phyloP scores from a whole-genome alignment of 768 basidiomycete genomes.

The Tubosaeta brunneosetosa region DNA sequence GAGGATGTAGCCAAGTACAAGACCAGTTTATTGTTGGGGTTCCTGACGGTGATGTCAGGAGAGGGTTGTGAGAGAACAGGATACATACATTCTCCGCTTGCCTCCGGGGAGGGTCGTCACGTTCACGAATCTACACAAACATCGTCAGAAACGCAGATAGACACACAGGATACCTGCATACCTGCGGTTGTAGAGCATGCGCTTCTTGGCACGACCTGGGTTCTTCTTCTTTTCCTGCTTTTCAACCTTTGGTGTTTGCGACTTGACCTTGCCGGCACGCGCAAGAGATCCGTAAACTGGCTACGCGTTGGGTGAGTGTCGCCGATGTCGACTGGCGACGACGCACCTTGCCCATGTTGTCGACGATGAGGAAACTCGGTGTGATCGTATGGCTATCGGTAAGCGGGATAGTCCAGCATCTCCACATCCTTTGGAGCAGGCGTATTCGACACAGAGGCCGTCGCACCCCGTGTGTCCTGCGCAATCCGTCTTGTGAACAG shows the following conservation, averaged over 20 bases:
- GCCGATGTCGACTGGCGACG: slow-evolving; percentile 6
- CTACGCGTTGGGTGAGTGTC: not conserved
- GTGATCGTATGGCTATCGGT: slow-evolving; percentile 25
- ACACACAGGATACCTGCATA: slow-evolving; percentile 34
- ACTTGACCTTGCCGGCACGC: slow-evolving; percentile 99
- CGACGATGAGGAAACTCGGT: slow-evolving; percentile 41
- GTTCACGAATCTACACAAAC: slow-evolving; percentile 72
- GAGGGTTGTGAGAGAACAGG: slow-evolving; percentile 57
- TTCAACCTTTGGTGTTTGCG: slow-evolving; percentile 96
- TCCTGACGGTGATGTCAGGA: slow-evolving; percentile 12
- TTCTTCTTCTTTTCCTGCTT: slow-evolving; percentile 99
- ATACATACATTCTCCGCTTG: slow-evolving; percentile 93
- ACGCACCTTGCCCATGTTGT: slow-evolving; percentile 70
- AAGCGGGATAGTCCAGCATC: slow-evolving; percentile 43
- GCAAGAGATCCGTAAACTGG: slow-evolving; percentile 99
- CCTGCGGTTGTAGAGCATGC: slow-evolving; percentile 90
- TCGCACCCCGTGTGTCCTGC: slow-evolving; percentile 34
- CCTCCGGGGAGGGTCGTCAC: slow-evolving; percentile 87
- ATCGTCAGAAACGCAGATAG: not conserved
- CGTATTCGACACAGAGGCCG: slow-evolving; percentile 50
- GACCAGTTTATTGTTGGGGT: slow-evolving; percentile 23
- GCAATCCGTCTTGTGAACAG: slow-evolving; percentile 61
- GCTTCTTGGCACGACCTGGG: slow-evolving; percentile 97
- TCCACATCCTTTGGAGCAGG: slow-evolving; percentile 53
- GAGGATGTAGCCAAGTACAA: slow-evolving; percentile 6